A percentile compares a stretch with the other conserved stretches of the same genome.
phyloP scores from a whole-genome alignment of 2,329 filamentous ascomycete genomes.

The Setomelanomma holmii region DNA sequence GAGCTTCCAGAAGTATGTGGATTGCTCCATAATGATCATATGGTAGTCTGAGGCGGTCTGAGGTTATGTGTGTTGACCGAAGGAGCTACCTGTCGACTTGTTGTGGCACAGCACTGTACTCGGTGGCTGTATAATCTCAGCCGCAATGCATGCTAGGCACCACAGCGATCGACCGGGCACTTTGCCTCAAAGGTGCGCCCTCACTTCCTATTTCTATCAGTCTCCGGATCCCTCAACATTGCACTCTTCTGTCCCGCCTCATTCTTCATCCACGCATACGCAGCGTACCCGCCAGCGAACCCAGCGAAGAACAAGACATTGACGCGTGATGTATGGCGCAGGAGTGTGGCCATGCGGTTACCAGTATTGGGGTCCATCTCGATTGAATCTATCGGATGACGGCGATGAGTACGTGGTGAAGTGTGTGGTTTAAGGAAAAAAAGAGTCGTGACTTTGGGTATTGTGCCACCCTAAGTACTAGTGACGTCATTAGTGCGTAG shows the following conservation, averaged over 20 bases:
- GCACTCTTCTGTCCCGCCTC: background rate
- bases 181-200: background rate
- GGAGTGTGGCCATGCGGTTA: constrained; percentile 9
- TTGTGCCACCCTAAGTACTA: no score
- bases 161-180: background rate
- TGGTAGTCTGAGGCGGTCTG: background rate
- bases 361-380: constrained; percentile 11
- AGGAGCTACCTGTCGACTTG: background rate
- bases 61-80: background rate
- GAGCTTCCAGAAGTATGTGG: background rate
- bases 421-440: background rate
- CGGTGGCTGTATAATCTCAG: background rate
- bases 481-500: no score
- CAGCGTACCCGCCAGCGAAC: constrained; percentile 21
- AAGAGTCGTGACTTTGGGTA: no score
- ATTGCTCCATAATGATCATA: background rate
- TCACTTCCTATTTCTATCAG: background rate
- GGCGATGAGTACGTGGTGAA: background rate
- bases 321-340: constrained; percentile 20
- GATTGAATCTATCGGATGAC: background rate
- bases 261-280: constrained; percentile 4
- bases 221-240: background rate
- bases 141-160: background rate
- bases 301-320: constrained; percentile 26
- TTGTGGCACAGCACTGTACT: background rate